Evolutionary conservation across 78 protist species (phyloP), one percentile per base, ranked within the genome.

Genomic region (Planoprotostelium fungivorum): DNA sequence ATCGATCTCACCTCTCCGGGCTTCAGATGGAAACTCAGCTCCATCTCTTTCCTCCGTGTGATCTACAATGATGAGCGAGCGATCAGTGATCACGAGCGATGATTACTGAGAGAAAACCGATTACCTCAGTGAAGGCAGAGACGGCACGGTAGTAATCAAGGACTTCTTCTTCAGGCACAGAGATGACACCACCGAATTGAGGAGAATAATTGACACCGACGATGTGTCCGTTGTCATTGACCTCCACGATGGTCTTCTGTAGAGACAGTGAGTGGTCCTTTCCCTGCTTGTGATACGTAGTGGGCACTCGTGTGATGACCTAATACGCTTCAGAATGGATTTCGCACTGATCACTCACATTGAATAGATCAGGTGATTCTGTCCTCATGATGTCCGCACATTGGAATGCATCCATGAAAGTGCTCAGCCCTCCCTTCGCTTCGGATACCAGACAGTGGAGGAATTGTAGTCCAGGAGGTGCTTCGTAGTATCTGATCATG

Each of bases 401-500:
- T 5, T 1, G 1, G 85, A 89, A 38, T 0, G 63, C 94, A 34
- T 94, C 96, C 39, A 94, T 0, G 1, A 94, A 88, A 0, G 35
- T 0, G 36, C 86, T n/a, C 9, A 89, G 90, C 38, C 96, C 94
- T 34, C 96, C 94, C 29, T 0, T 1, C 36, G 89, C 90, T 31
- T 63, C 83, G 28, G 38, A 86, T 0, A 0, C 36, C 0, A 85
- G 35, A 88, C 94, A 94, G 36, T 94, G 96, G n/a, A 94, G 84
- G 5, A 89, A 5, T 88, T 94, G 96, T 29, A 94, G 10, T 23
- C 94, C 94, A 28, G 96, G 94, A 0, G 93, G 86, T 35, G 92
- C 63, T 37, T 94, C 96, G 35, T 90, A 90, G 90, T 94, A 94
- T 36, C 84, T 87, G 37, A 1, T 23, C 23, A 37, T 34, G 63